Base-by-base conservation (phyloP, 768 basidiomycete genomes). In the Phlebiopsis flavidoalba region DNA sequence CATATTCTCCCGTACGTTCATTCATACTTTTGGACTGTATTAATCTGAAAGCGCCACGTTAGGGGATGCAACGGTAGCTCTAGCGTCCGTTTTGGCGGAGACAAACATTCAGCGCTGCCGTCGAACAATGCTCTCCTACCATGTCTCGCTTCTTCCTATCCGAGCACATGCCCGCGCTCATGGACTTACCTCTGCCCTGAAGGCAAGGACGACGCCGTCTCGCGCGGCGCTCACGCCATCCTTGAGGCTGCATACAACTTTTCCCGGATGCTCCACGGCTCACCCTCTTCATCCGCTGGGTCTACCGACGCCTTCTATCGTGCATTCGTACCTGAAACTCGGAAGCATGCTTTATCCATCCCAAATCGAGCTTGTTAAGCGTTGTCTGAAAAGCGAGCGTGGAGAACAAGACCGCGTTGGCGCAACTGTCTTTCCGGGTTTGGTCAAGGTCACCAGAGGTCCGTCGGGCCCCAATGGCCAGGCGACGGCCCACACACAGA, bases 31-130 rank as follows among this genome's bases (percentile, higher is more conserved):
- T 3, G 10, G 3, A 3, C 2, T 17, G 40, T 17, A 17, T 2
- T 17, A 3, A 8, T 43, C 40, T 43, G 10, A 43, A n/a, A 12
- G 8, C 40, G 40, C 40, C 5, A 49, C n/a, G 21, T 11, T 66
- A 93, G 91, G 90, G 54, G 90, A 94, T 67, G 87, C 93, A 12
- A 86, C 90, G 4, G 91, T 95, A n/a, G n/a, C n/a, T n/a, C n/a
- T n/a, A n/a, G 93, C 93, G 0, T 82, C 84, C 45, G 92, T 95
- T n/a, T 19, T 95, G 93, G 93, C 84, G 93, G 22, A 83, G 91
- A 11, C 92, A 95, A 70, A 94, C 92, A 2, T 93, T 93, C 74
- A 87, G 89, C 11, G 92, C 92, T 0, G 91, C 92, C 4, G 88
- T 95, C 56, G 90, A 93, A 36, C 71, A 80, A 0, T 88, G 86